Conservation (phyloP, 441 rosid species). For the Eruca vesicaria region DNA sequence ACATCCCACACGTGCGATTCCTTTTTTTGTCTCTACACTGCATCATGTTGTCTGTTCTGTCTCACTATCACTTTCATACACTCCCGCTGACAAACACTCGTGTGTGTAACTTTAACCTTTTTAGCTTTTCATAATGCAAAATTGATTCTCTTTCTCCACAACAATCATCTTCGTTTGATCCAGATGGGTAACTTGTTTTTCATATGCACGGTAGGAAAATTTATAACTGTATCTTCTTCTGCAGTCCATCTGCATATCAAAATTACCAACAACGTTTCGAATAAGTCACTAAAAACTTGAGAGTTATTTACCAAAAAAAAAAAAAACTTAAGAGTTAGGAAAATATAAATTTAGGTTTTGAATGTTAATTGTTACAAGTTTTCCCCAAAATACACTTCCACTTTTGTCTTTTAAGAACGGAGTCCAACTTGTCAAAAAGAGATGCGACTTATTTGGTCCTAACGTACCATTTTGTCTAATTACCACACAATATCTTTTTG, state of each 20-base stretch:
- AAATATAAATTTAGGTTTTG: no score
- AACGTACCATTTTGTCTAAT: conserved; percentile 10
- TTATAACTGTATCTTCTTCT: conserved; percentile 72
- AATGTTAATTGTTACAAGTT: conserved; percentile 2
- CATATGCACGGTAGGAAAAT: conserved; percentile 93
- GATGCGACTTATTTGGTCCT: conserved; percentile 19
- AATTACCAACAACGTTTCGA: background rate
- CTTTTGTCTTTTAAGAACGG: background rate
- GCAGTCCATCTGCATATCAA: conserved; percentile 75
- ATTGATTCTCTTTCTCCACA: background rate
- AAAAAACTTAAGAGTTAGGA: background rate
- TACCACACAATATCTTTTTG: background rate
- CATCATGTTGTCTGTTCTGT: conserved; percentile 20
- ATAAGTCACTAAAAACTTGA: background rate
- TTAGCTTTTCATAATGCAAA: conserved; percentile 6
- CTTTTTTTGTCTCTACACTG: conserved; percentile 22
- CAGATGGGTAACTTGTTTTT: conserved; percentile 87
- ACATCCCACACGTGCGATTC: conserved; percentile 22
- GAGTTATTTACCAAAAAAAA: no score
- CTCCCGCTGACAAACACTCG: conserved; percentile 14
- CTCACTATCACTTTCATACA: conserved; percentile 12
- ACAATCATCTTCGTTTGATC: conserved; percentile 60
- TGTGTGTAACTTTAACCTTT: conserved; percentile 10
- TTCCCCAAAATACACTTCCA: background rate
- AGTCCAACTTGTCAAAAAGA: conserved; percentile 21